These are phyloP conservation scores for Allodekkera sacchari DNA, from an alignment of 805 yeast genomes.

Conservation along the genomic window DNA sequence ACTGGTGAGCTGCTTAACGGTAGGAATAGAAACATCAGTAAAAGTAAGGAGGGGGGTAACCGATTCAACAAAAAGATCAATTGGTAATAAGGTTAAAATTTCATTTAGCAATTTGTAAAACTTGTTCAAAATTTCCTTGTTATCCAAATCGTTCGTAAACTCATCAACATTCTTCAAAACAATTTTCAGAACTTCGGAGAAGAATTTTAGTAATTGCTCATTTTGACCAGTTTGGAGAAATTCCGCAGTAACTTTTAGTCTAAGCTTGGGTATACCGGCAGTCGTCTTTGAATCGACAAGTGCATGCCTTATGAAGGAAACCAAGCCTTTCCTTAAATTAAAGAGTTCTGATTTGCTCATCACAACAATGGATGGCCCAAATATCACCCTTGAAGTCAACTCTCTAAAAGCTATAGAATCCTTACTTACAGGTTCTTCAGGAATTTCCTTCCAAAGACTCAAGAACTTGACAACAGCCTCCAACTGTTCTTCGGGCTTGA, in stretches of 20 bases:
- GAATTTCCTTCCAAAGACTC: conserved; percentile 42
- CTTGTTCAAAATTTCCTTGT: conserved; percentile 29
- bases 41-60: conserved; percentile 34
- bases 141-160: conserved; percentile 18
- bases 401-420: conserved; percentile 26
- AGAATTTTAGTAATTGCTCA: conserved; percentile 13
- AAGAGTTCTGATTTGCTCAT: conserved; percentile 40
- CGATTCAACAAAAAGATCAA: conserved; percentile 61
- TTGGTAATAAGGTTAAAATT: conserved; percentile 64
- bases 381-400: conserved; percentile 47
- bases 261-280: conserved; percentile 36
- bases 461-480: conserved; percentile 43
- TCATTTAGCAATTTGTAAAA: conserved; percentile 53
- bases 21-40: conserved; percentile 32
- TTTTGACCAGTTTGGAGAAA: conserved; percentile 20
- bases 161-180: conserved; percentile 33
- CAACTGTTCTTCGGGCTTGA: conserved; percentile 61
- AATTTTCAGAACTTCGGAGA: conserved; percentile 23
- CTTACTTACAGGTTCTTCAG: conserved; percentile 32
- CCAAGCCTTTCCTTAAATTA: conserved; percentile 39
- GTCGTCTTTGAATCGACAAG: conserved; percentile 31
- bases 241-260: conserved; percentile 28
- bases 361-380: conserved; percentile 52
- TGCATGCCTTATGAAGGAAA: conserved; percentile 49
- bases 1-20: conserved; percentile 53